Evolutionary conservation across 768 basidiomycete species (phyloP).

Genomic region (Tulasnella sp.): DNA sequence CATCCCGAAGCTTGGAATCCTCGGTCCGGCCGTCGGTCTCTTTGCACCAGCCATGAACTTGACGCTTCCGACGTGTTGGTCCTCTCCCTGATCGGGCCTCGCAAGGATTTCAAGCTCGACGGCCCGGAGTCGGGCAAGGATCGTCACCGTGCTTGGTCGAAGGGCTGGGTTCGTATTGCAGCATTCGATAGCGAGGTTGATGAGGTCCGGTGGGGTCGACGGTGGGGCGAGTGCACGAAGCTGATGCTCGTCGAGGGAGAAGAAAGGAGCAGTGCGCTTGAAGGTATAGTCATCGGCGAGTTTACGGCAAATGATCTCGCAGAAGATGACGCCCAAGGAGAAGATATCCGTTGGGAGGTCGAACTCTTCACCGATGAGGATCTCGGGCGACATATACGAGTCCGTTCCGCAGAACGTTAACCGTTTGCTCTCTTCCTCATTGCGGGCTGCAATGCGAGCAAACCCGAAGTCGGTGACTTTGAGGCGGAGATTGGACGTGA

Average conservation of each 20-base stretch:
- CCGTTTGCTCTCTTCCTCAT: conserved; percentile 77
- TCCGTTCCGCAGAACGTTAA: conserved; percentile 84
- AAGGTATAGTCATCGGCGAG: conserved; percentile 68
- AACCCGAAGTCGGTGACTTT: conserved; percentile 99
- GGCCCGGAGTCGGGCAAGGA: conserved; percentile 63
- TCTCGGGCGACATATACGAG: conserved; percentile 96
- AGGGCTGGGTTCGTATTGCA: conserved; percentile 47
- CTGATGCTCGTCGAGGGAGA: conserved; percentile 67
- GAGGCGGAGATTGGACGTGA: conserved; percentile 84
- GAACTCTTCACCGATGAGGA: conserved; percentile 82
- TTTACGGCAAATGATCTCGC: conserved; percentile 74
- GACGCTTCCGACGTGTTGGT: conserved; percentile 74
- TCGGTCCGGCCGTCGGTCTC: conserved; percentile 45
- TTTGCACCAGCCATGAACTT: conserved; percentile 65
- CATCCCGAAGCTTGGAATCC: conserved; percentile 80
- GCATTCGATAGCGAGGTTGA: conserved; percentile 71
- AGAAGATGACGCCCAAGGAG: conserved; percentile 85
- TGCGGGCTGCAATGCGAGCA: conserved; percentile 85
- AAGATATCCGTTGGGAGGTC: conserved; percentile 91
- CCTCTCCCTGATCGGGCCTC: conserved; percentile 49
- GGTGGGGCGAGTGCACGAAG: conserved; percentile 52
- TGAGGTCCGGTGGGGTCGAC: conserved; percentile 69
- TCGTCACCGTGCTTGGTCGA: conserved; percentile 65
- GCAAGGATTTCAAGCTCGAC: conserved; percentile 79
- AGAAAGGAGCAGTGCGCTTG: conserved; percentile 58